These are phyloP conservation scores for Yueomyces sinensis DNA, from an alignment of 805 yeast species.

Conservation along the genomic window DNA sequence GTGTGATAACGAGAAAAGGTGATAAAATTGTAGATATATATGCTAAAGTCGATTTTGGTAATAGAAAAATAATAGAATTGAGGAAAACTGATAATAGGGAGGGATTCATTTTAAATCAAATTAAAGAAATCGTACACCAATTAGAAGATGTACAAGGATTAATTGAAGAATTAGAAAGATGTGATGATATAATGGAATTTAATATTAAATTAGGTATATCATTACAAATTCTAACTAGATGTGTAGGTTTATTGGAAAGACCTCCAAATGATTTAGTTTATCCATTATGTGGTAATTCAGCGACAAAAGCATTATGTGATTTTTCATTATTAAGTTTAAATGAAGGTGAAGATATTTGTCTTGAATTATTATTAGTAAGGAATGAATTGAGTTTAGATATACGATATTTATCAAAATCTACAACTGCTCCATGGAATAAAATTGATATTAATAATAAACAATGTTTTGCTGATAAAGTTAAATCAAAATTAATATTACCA, in stretches of 20 bases:
- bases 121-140: background rate
- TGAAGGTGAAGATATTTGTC: constrained; percentile 27
- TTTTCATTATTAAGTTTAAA: background rate
- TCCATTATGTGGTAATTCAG: constrained; percentile 25
- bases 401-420: constrained; percentile 35
- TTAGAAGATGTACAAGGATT: background rate
- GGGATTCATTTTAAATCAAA: background rate
- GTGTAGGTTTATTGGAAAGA: constrained; percentile 26
- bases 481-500: constrained; percentile 41
- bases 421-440: constrained; percentile 50
- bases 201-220: constrained; percentile 9
- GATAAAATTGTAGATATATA: constrained; percentile 37
- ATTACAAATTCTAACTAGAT: constrained; percentile 10
- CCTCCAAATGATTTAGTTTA: constrained; percentile 45
- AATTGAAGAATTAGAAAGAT: constrained; percentile 27
- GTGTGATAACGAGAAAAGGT: constrained; percentile 44
- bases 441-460: constrained; percentile 33
- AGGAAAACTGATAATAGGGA: background rate
- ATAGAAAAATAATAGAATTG: background rate
- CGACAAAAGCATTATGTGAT: background rate
- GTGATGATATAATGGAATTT: constrained; percentile 26
- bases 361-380: constrained; percentile 47
- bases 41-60: constrained; percentile 17
- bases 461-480: constrained; percentile 45
- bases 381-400: constrained; percentile 53